A percentile compares a stretch with the other conserved stretches of the same genome.
These are phyloP conservation scores for Saccharomycopsis malanga DNA, from an alignment of 805 yeast species.

Conservation along the genomic window DNA sequence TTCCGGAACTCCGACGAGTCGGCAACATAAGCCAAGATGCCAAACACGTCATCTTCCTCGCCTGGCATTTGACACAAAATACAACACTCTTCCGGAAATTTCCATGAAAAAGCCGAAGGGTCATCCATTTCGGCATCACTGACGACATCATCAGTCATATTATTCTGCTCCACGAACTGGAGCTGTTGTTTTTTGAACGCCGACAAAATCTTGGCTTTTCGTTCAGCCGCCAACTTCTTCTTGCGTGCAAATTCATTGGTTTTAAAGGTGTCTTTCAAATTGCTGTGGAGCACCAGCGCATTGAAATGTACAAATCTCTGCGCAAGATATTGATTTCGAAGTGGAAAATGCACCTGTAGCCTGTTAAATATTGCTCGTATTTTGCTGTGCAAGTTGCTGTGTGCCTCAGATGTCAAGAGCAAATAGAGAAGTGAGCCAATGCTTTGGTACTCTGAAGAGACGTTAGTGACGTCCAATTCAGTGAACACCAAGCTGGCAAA, in stretches of 20 bases:
- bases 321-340: neutral
- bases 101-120: constrained; percentile 42
- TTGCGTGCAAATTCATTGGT: constrained; percentile 45
- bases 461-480: constrained; percentile 25
- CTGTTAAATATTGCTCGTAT: constrained; percentile 46
- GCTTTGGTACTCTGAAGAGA: constrained; percentile 31
- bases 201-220: constrained; percentile 66
- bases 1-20: constrained; percentile 54
- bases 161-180: constrained; percentile 55
- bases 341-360: neutral
- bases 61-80: constrained; percentile 77
- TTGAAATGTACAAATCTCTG: constrained; percentile 2
- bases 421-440: constrained; percentile 35
- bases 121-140: constrained; percentile 16
- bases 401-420: constrained; percentile 29
- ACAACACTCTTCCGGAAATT: constrained; percentile 68
- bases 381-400: constrained; percentile 39
- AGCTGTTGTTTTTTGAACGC: constrained; percentile 76
- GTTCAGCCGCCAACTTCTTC: constrained; percentile 60
- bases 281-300: neutral
- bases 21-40: constrained; percentile 58
- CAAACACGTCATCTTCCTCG: constrained; percentile 60
- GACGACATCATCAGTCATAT: neutral
- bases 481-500: constrained; percentile 25
- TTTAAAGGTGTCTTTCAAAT: neutral